Evolutionary conservation across 2,329 filamentous ascomycete species (phyloP).

Genomic region (Colletotrichum gloeosporioides): DNA sequence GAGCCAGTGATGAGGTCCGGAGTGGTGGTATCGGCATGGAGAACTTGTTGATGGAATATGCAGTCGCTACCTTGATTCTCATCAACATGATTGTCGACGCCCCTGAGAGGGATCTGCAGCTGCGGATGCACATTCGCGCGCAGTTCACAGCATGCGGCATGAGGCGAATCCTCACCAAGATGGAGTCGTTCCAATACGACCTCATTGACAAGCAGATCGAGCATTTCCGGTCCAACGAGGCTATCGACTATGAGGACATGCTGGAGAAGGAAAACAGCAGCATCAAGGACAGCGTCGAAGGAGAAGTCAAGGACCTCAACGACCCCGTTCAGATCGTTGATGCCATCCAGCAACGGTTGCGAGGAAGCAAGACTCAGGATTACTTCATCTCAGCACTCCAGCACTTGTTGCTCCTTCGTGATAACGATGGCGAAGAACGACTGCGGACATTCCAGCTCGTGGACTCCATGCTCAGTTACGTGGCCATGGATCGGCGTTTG

Average conservation of each 20-base stretch:
- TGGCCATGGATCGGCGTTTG: slow-evolving; percentile 94
- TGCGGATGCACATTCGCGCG: slow-evolving; percentile 91
- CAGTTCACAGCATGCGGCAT: slow-evolving; percentile 97
- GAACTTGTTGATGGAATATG: slow-evolving; percentile 98
- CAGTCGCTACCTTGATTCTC: slow-evolving; percentile 90
- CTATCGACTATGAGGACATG: slow-evolving; percentile 97
- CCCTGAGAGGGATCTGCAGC: slow-evolving; percentile 84
- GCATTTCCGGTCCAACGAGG: slow-evolving; percentile 89
- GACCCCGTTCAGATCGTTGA: slow-evolving; percentile 94
- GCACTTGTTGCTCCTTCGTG: slow-evolving; percentile 89
- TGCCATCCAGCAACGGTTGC: slow-evolving; percentile 84
- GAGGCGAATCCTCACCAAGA: slow-evolving; percentile 92
- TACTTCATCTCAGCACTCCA: slow-evolving; percentile 97
- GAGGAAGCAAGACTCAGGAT: slow-evolving; percentile 85
- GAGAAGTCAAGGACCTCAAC: slow-evolving; percentile 87
- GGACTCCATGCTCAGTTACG: slow-evolving; percentile 98
- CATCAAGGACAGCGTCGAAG: slow-evolving; percentile 86
- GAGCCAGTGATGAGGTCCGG: slow-evolving; percentile 93
- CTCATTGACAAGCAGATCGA: slow-evolving; percentile 98
- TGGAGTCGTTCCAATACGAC: slow-evolving; percentile 98
- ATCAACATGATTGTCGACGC: slow-evolving; percentile 97
- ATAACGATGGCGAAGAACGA: slow-evolving; percentile 90
- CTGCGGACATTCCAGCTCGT: slow-evolving; percentile 96
- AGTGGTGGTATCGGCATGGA: slow-evolving; percentile 98
- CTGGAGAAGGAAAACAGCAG: slow-evolving; percentile 90